Evolutionary conservation across 768 basidiomycete species (phyloP).

Genomic region (Russula sp.): DNA sequence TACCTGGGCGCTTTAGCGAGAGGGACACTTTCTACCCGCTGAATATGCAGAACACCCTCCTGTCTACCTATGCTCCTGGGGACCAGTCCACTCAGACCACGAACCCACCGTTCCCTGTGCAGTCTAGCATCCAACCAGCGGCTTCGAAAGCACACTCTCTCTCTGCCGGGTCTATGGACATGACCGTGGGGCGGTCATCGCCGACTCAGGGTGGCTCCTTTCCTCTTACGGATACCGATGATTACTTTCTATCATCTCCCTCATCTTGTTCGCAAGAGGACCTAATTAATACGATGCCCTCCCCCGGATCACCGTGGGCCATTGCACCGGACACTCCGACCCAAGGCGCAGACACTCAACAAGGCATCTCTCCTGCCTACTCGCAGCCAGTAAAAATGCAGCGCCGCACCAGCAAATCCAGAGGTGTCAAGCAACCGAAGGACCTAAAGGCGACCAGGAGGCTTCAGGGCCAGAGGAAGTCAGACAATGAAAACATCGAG

Average conservation of each 20-base stretch:
- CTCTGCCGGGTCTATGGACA: background rate
- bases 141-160: background rate
- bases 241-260: background rate
- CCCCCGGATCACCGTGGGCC: background rate
- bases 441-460: slow-evolving; percentile 8
- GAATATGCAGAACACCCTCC: background rate
- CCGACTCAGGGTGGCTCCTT: background rate
- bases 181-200: background rate
- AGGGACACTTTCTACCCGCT: background rate
- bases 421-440: background rate
- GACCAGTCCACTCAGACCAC: background rate
- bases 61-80: background rate
- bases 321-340: background rate
- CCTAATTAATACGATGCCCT: background rate
- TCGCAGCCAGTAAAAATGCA: background rate
- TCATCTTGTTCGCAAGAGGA: background rate
- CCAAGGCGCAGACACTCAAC: background rate
- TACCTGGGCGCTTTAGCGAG: background rate
- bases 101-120: background rate
- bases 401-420: background rate
- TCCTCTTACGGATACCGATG: background rate
- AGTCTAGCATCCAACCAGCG: background rate
- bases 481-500: slow-evolving; percentile 4
- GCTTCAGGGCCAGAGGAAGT: slow-evolving; percentile 5
- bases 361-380: background rate